Conservation (phyloP, 768 basidiomycete species). For the Psilocybe tampanensis region DNA sequence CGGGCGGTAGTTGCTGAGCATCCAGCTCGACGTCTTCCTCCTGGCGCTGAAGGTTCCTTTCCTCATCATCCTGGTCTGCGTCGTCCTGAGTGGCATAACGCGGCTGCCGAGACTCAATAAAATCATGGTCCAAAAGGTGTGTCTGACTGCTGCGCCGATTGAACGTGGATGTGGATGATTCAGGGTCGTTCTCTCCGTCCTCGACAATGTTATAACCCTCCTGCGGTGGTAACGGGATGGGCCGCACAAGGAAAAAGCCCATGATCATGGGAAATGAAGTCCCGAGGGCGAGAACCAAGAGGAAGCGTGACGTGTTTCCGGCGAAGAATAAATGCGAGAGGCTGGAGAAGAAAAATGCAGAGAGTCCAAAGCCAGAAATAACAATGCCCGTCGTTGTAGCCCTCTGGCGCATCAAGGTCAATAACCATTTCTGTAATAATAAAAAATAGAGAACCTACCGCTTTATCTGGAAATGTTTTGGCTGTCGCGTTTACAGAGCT, state of each 20-base stretch:
- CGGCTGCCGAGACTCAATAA: constrained; percentile 18
- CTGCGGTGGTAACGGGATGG: constrained; percentile 57
- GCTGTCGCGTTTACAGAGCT: constrained; percentile 83
- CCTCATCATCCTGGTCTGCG: not conserved
- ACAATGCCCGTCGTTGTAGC: constrained; percentile 79
- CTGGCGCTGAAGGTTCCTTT: not conserved
- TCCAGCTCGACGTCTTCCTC: constrained; percentile 19
- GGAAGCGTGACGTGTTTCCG: constrained; percentile 76
- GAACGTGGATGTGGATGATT: constrained; percentile 12
- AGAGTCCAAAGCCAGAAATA: constrained; percentile 86
- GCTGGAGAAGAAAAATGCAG: constrained; percentile 87
- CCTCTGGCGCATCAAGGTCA: constrained; percentile 45
- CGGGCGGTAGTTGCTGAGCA: constrained; percentile 2
- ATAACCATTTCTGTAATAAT: not conserved
- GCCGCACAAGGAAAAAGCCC: constrained; percentile 74
- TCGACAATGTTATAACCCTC: constrained; percentile 26
- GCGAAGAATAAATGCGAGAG: constrained; percentile 73
- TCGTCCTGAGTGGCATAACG: constrained; percentile 14
- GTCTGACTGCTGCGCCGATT: constrained; percentile 18
- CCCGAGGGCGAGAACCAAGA: constrained; percentile 76
- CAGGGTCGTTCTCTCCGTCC: constrained; percentile 16
- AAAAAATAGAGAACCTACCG: constrained; percentile 44
- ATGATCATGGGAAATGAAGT: constrained; percentile 79
- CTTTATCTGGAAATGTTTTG: constrained; percentile 74
- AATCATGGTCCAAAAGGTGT: constrained; percentile 25